Evolutionary conservation across 1,284 basidiomycete genomes (phyloP).

Genomic region (Trichosporon sp.): DNA sequence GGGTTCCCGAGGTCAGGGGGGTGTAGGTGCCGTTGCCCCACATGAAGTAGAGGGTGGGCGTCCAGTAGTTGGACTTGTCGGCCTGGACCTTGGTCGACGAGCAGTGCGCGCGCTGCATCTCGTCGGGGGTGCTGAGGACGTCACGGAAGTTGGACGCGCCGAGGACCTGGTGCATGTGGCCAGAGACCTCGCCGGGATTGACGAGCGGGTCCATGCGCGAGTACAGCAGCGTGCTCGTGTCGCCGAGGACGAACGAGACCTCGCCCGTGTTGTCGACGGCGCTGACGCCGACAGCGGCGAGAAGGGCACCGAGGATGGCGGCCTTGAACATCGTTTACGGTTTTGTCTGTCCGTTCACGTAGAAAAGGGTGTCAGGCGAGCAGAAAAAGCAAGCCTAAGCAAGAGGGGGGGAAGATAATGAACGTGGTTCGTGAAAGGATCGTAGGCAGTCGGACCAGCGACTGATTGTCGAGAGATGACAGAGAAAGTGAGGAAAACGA

Average conservation of each 20-base stretch:
- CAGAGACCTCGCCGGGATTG: constrained; percentile 44
- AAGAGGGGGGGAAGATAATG: background rate
- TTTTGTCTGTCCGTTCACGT: background rate
- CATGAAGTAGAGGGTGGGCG: constrained; percentile 58
- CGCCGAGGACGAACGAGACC: constrained; percentile 16
- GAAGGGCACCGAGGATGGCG: constrained; percentile 13
- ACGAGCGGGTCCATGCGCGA: constrained; percentile 53
- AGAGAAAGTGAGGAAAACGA: constrained; percentile 3
- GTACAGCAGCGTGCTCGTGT: constrained; percentile 4
- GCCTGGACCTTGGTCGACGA: constrained; percentile 44
- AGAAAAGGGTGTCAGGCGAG: background rate
- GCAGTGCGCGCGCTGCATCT: constrained; percentile 40
- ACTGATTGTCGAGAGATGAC: background rate
- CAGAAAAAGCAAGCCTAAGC: background rate
- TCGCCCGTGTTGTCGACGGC: constrained; percentile 14
- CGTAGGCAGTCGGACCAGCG: constrained; percentile 10
- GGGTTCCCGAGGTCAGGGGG: constrained; percentile 39
- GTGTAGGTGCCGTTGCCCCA: constrained; percentile 39
- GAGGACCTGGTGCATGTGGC: constrained; percentile 54
- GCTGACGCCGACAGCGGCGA: constrained; percentile 1
- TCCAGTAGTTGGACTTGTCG: constrained; percentile 60
- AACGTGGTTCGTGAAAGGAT: constrained; percentile 20
- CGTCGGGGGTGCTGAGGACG: constrained; percentile 31
- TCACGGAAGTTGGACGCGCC: constrained; percentile 38
- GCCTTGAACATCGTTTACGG: constrained; percentile 8